A percentile compares a stretch with the other conserved stretches of the same genome.
Conservation (phyloP, 2,329 filamentous ascomycete genomes). For the Verticillium tricorpus region DNA sequence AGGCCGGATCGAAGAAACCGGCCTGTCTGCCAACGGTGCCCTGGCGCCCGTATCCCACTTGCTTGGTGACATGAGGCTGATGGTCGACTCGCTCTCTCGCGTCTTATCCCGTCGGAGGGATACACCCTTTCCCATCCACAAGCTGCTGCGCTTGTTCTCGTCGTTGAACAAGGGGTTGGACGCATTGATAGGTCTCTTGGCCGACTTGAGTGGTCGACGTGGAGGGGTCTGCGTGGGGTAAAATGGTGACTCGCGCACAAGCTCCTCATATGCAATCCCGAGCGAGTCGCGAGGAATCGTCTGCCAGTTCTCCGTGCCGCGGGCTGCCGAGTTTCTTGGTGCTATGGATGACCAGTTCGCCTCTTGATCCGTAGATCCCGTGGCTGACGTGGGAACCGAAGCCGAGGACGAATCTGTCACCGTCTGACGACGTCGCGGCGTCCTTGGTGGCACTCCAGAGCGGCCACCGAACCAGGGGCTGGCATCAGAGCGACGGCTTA, state of each 20-base stretch:
- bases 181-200: conserved; percentile 1
- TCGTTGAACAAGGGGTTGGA: background rate
- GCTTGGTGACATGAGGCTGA: conserved; percentile 6
- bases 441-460: conserved; percentile 10
- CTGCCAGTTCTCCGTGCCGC: conserved; percentile 10
- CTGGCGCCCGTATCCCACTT: conserved; percentile 5
- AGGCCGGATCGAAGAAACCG: conserved; percentile 1
- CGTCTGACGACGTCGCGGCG: conserved; percentile 4
- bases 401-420: background rate
- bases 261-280: conserved; percentile 11
- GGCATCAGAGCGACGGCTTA: conserved; percentile 13
- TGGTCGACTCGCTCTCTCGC: conserved; percentile 3
- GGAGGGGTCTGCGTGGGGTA: conserved; percentile 4
- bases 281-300: conserved; percentile 10
- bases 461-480: conserved; percentile 13
- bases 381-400: background rate
- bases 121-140: conserved; percentile 3
- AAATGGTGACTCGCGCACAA: conserved; percentile 9
- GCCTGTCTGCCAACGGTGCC: conserved; percentile 5
- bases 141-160: background rate
- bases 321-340: background rate
- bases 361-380: background rate
- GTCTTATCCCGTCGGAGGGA: background rate
- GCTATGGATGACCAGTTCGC: conserved; percentile 1
- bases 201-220: conserved; percentile 11